Percentiles rank a stretch among this genome's conserved stretches.
phyloP scores from a whole-genome alignment of 768 basidiomycete genomes.

The Polyporus arcularius region DNA sequence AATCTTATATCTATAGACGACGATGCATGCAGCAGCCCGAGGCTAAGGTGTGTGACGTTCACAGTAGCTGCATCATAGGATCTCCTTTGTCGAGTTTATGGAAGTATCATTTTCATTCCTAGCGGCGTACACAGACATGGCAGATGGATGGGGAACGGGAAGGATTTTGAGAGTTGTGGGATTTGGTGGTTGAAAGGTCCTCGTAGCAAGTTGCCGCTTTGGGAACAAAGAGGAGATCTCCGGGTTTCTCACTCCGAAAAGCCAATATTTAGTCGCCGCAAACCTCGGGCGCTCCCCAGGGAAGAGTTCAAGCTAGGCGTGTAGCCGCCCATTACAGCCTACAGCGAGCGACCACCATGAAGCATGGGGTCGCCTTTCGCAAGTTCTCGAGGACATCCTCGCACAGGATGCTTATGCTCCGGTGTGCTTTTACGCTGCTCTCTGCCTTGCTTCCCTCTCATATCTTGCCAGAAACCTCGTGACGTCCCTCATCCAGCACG shows the following conservation, averaged over 20 bases:
- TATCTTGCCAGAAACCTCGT: conserved; percentile 77
- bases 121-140: no score
- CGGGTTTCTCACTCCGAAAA: neutral
- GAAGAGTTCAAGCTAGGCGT: neutral
- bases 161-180: no score
- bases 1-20: no score
- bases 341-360: conserved; percentile 53
- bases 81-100: no score
- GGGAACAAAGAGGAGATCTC: no score
- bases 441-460: conserved; percentile 12
- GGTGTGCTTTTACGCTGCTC: conserved; percentile 48
- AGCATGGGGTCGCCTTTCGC: conserved; percentile 91
- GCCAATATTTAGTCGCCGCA: neutral
- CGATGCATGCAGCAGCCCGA: no score
- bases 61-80: no score
- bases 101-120: no score
- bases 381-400: conserved; percentile 91
- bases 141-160: no score
- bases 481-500: conserved; percentile 90
- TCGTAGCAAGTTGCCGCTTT: no score
- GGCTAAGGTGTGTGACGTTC: no score
- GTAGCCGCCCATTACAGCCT: conserved; percentile 12
- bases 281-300: neutral
- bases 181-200: no score
- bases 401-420: conserved; percentile 90